A percentile compares a stretch with the other conserved stretches of the same genome.
phyloP scores from a whole-genome alignment of 2,329 filamentous ascomycete species.

The Rhynchosporium secalis region DNA sequence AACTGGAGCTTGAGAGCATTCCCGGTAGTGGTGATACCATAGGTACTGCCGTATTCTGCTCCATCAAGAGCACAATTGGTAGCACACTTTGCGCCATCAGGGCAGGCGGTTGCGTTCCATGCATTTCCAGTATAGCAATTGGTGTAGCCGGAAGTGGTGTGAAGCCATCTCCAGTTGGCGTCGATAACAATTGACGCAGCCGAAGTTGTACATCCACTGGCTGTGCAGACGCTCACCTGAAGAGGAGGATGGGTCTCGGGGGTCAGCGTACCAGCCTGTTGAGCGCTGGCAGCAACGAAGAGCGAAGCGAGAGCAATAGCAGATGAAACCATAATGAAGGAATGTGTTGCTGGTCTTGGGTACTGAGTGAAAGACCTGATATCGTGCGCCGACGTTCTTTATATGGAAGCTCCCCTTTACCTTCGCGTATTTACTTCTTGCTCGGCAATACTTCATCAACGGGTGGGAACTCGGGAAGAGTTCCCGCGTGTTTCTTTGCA shows the following conservation, averaged over 20 bases:
- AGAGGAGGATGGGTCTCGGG: slow-evolving; percentile 54
- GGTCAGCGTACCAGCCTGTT: slow-evolving; percentile 49
- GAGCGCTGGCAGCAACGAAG: slow-evolving; percentile 47
- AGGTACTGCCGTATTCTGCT: slow-evolving; percentile 53
- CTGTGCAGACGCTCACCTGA: slow-evolving; percentile 52
- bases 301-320: slow-evolving; percentile 46
- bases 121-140: slow-evolving; percentile 47
- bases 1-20: slow-evolving; percentile 57
- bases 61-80: slow-evolving; percentile 55
- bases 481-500: slow-evolving; percentile 30
- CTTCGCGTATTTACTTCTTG: slow-evolving; percentile 4
- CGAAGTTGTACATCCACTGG: slow-evolving; percentile 49
- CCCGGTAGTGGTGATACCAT: slow-evolving; percentile 56
- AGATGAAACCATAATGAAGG: slow-evolving; percentile 37
- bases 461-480: slow-evolving; percentile 36
- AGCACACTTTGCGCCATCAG: slow-evolving; percentile 47
- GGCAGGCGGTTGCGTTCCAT: slow-evolving; percentile 46
- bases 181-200: slow-evolving; percentile 54
- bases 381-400: slow-evolving; percentile 23
- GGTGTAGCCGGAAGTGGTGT: slow-evolving; percentile 46
- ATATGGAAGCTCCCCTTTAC: slow-evolving; percentile 26
- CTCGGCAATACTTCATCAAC: slow-evolving; percentile 4
- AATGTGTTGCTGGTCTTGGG: slow-evolving; percentile 18
- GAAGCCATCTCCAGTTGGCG: slow-evolving; percentile 61
- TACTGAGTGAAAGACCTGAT: slow-evolving; percentile 20